Evolutionary conservation across 495 filamentous ascomycete genomes (phyloP).

Genomic region (Aspergillus homomorphus): DNA sequence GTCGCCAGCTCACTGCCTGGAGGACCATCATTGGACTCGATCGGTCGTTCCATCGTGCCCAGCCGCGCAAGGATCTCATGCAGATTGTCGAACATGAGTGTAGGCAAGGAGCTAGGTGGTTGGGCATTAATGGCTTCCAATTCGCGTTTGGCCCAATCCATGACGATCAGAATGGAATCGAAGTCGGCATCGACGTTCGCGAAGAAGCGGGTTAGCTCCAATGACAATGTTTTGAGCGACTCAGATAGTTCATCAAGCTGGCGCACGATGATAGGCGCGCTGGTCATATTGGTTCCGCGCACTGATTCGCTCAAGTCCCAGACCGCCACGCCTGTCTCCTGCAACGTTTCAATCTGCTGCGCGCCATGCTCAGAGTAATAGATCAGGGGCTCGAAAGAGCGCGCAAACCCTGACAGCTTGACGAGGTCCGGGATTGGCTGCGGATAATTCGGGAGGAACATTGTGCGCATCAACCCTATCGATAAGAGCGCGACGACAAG

Average conservation of each 20-base stretch:
- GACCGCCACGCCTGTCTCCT: conserved; percentile 85
- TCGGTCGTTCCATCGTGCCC: conserved; percentile 60
- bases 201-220: conserved; percentile 85
- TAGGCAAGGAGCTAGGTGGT: conserved; percentile 55
- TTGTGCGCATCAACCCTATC: conserved; percentile 55
- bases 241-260: conserved; percentile 82
- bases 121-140: conserved; percentile 54
- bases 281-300: conserved; percentile 84
- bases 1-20: conserved; percentile 36
- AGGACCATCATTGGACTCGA: conserved; percentile 29
- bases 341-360: conserved; percentile 76
- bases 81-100: conserved; percentile 71
- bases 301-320: conserved; percentile 90
- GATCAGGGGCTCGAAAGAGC: conserved; percentile 86
- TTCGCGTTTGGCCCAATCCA: conserved; percentile 92
- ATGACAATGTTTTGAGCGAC: conserved; percentile 72
- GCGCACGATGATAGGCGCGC: conserved; percentile 76
- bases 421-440: conserved; percentile 80
- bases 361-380: conserved; percentile 88
- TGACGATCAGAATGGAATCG: conserved; percentile 84
- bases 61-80: conserved; percentile 67
- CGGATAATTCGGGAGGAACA: conserved; percentile 64
- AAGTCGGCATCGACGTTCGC: conserved; percentile 89
- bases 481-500: conserved; percentile 55
- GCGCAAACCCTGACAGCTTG: conserved; percentile 82